phyloP scores from a whole-genome alignment of 164 flowering plant genomes.

The Dillenia turbinata region DNA sequence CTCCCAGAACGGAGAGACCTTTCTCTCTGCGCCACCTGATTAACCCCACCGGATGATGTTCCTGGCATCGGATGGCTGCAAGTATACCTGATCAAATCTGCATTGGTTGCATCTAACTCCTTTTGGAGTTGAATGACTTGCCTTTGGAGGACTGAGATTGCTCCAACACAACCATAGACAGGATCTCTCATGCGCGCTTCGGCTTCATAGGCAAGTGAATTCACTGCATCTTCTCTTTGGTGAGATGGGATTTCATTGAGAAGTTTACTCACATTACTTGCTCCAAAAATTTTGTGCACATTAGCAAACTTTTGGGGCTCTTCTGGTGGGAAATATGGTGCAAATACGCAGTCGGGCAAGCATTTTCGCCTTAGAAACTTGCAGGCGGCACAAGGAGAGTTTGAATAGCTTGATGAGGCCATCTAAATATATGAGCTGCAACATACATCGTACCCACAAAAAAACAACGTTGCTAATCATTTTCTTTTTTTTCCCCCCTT shows the following conservation, averaged over 20 bases:
- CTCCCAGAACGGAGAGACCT: too few relatives aligned
- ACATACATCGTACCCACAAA: not conserved
- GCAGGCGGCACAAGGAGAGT: slow-evolving; percentile 84
- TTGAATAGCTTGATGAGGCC: slow-evolving; percentile 54
- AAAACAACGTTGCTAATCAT: not conserved
- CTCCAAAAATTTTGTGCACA: slow-evolving; percentile 84
- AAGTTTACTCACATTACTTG: slow-evolving; percentile 73
- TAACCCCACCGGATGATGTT: too few relatives aligned
- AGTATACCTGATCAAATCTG: slow-evolving; percentile 45
- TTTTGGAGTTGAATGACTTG: slow-evolving; percentile 61
- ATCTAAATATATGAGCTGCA: slow-evolving; percentile 11
- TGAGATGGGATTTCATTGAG: slow-evolving; percentile 58
- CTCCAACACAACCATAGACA: slow-evolving; percentile 76
- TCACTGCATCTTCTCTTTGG: slow-evolving; percentile 77
- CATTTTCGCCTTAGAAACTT: slow-evolving; percentile 70
- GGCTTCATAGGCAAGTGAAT: slow-evolving; percentile 75
- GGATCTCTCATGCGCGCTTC: slow-evolving; percentile 74
- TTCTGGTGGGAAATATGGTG: slow-evolving; percentile 78
- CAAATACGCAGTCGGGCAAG: slow-evolving; percentile 56
- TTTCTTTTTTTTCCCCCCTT: too few relatives aligned
- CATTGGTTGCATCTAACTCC: slow-evolving; percentile 64
- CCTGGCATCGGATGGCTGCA: slow-evolving; percentile 1
- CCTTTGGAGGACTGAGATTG: slow-evolving; percentile 68
- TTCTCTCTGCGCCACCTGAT: too few relatives aligned
- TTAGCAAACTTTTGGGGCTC: slow-evolving; percentile 70